These are phyloP conservation scores for Pythium vanterpoolii DNA, from an alignment of 352 stramenopile species.

Conservation along the genomic window DNA sequence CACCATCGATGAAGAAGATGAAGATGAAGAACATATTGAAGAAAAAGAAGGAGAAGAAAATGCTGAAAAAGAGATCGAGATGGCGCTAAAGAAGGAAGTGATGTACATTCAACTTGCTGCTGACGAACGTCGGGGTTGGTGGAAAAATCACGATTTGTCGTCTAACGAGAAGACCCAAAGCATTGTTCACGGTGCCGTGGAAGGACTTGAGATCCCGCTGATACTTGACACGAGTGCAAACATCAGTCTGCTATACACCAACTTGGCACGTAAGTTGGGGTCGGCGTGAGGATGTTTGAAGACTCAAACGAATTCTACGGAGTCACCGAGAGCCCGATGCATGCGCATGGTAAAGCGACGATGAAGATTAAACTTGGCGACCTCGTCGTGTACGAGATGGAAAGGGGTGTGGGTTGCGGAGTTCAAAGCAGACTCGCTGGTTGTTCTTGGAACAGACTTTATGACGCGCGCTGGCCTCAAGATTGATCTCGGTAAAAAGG, in stretches of 20 bases:
- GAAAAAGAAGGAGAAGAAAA: background rate
- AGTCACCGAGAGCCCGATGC: conserved; percentile 6
- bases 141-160: conserved; percentile 6
- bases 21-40: conserved; percentile 1
- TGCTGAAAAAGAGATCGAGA: too few relatives aligned
- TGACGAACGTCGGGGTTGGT: conserved; percentile 6
- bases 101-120: background rate
- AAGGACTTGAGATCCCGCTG: conserved; percentile 5
- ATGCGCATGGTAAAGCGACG: background rate
- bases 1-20: conserved; percentile 14
- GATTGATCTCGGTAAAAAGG: conserved; percentile 4
- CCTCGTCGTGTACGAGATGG: conserved; percentile 13
- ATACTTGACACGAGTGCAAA: conserved; percentile 20
- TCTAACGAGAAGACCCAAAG: conserved; percentile 7
- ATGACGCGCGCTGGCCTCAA: conserved; percentile 9
- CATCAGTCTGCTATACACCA: conserved; percentile 12
- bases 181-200: conserved; percentile 13
- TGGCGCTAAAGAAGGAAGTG: background rate
- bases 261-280: conserved; percentile 16
- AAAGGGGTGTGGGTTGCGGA: conserved; percentile 17
- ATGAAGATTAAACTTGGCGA: conserved; percentile 11
- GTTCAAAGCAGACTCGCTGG: conserved; percentile 16
- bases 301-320: conserved; percentile 7
- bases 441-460: conserved; percentile 19
- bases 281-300: conserved; percentile 10